Base-by-base conservation (phyloP, 2,329 filamentous ascomycete genomes). In the Thielaviopsis punctulata region DNA sequence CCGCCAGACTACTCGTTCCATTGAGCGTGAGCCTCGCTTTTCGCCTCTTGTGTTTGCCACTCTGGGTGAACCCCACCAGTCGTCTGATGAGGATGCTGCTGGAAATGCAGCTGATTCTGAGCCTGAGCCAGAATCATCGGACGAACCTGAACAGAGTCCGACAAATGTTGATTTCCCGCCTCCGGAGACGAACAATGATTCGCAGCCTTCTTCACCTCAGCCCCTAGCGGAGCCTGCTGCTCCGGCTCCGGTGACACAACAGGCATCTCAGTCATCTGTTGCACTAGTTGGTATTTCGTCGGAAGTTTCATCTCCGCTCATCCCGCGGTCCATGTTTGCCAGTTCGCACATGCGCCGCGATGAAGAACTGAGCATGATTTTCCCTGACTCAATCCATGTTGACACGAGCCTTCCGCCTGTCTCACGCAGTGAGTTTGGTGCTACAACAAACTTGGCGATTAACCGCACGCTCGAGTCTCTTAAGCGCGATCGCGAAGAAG, bases 331-430 rank as follows among this genome's bases (percentile, higher is more conserved):
- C 22, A 49, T 48, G 45, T 55, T 50, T 27, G 50, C 45, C 23
- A 55, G 49, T 44, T 55, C 53, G 9, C 39, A 49, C 43, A 52
- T 55, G 49, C 53, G 50, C 18, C 53, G 49, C 13, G 53, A 55
- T 25, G 75, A 78, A 55, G 72, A 73, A 39, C 77, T 78, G 56
- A 78, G 74, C 59, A 77, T 77, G 73, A 78, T 78, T 52, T 73
- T 73, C 27, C 68, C 76, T 55, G 69, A 75, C 45, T 75, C 73
- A 2, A 64, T 79, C 18, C 72, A 71, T 0, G 64, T 77, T 52
- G 69, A 70, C 33, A 67, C 64, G 1, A 67, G 66, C 33, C 63
- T 68, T 52, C 65, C 62, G 18, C 58, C 62, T 2, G 62, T 64
- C 2, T 58, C 61, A 1, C 61, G 66, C 3, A 64, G 68, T 8